Evolutionary conservation across 2,329 filamentous ascomycete genomes (phyloP), one percentile per base, ranked within the genome.

Genomic region (Verticillium albo-atrum): DNA sequence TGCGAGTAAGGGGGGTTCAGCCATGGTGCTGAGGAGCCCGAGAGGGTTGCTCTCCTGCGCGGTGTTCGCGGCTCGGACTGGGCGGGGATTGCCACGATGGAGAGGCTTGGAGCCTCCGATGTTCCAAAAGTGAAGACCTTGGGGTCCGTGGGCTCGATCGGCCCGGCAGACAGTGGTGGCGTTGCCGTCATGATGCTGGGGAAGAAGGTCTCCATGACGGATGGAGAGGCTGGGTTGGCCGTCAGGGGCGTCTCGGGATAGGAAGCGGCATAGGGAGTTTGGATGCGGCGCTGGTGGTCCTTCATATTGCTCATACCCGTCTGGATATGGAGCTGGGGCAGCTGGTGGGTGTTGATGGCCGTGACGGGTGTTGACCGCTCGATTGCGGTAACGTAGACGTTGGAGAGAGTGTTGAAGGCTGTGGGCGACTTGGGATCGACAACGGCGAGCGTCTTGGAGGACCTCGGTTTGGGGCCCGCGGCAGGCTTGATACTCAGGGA

Each of bases 371-470:
- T 81, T 28, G 82, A 79, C 62, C 83, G 81, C 70, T 86, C 84
- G 57, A 88, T 86, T 61, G 85, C 82, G 3, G 82, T 83, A 27
- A 82, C 81, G 67, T 88, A 88, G 61, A 85, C 82, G 71, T 88
- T 88, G 58, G 85, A 86, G 42, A 88, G 78, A 2, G 86, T 88
- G 72, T 88, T 88, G 74, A 87, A 87, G 25, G 84, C 77, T 1
- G 86, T 88, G 3, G 84, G 83, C 32, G 85, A 86, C 60, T 77
- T 81, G 30, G 83, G 81, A 65, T 87, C 80, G 42, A 82, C 72
- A 56, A 77, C 75, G 25, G 77, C 71, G 51, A 82, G 68, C 5
- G 74, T 76, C 61, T 77, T 78, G 28, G 77, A 74, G 17, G 77
- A 70, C 58, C 73, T 77, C 58, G 73, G 69, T 47, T 66, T 67